Base-by-base conservation (phyloP, 306 rosid species). In the Hippophae tibetana region DNA sequence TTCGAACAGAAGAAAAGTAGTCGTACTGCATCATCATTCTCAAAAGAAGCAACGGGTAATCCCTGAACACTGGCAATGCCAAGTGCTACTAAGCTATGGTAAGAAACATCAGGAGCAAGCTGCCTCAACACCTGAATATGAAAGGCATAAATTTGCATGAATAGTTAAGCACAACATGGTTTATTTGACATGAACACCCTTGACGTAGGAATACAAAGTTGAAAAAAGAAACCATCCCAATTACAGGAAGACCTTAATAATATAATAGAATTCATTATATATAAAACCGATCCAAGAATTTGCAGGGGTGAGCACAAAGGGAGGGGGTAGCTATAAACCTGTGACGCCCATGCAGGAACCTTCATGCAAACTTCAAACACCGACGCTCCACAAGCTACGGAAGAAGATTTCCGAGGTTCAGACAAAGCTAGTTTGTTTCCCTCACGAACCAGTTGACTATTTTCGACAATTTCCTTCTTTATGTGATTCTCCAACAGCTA, bases 41-140 rank as follows among this genome's bases (percentile, higher is more conserved):
- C 94, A 56, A 88, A 93, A 47, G 99, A 82, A 58, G 97, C 97
- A 62, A 88, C 74, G 14, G 99, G 97, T 77, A 88, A 78, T 58
- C 99, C 97, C 71, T 93, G 99, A 70, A 93, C 78, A 78, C 97
- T 89, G 57, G 90, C 99, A 49, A 93, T 72, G 54, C 99, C 99
- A 62, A 93, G 94, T 72, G 90, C 94, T 61, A 86, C 99, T 73
- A 93, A 84, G 76, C 95, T 82, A 57, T 81, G 97, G 69, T 75
- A 86, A 43, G 97, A 76, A 70, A 82, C 77, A 71, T 88, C 97
- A 26, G 99, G 99, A 44, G 99, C 97, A 27, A 89, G 88, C 79
- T 93, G 99, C 79, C 99, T 84, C 85, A 93, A 79, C 63, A 93
- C 87, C 99, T 93, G 95, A 79, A 73, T 58, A 43, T 50, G 64